phyloP scores from a whole-genome alignment of 257 asterid species.

The Scutellaria galericulata region DNA sequence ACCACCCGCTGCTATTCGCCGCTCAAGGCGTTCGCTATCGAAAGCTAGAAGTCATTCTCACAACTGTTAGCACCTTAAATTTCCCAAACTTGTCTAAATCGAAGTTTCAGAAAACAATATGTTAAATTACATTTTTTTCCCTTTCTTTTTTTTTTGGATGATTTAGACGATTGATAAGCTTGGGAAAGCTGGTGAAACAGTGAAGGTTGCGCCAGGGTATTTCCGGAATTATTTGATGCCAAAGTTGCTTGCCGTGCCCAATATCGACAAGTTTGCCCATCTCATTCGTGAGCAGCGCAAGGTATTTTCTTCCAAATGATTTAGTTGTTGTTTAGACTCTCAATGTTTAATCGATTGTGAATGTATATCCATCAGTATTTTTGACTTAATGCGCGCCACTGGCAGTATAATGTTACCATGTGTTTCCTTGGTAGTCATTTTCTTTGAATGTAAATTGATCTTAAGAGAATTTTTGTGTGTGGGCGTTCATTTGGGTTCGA shows the following conservation, averaged over 20 bases:
- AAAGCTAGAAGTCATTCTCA: slow-evolving; percentile 64
- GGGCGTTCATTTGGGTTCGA: neutral
- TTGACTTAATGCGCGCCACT: neutral
- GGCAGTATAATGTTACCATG: neutral
- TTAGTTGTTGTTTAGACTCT: neutral
- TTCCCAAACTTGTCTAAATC: neutral
- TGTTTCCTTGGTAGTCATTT: neutral
- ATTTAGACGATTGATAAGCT: slow-evolving; percentile 72
- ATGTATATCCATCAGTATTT: slow-evolving; percentile 10
- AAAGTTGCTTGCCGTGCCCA: slow-evolving; percentile 84
- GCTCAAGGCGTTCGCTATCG: slow-evolving; percentile 66
- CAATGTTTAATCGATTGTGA: neutral
- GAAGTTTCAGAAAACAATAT: neutral
- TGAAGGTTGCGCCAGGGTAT: slow-evolving; percentile 93
- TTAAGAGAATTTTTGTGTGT: neutral
- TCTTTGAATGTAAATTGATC: neutral
- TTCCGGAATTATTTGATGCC: slow-evolving; percentile 98
- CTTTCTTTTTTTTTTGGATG: neutral
- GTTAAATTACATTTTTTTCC: neutral
- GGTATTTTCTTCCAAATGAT: slow-evolving; percentile 47
- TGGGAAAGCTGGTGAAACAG: slow-evolving; percentile 92
- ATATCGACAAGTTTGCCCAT: slow-evolving; percentile 80
- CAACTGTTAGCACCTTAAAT: slow-evolving; percentile 49
- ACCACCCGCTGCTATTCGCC: slow-evolving; percentile 57
- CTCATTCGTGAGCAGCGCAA: slow-evolving; percentile 84